Evolutionary conservation across 2,329 filamentous ascomycete species (phyloP).

Genomic region (Cadophora sp.): DNA sequence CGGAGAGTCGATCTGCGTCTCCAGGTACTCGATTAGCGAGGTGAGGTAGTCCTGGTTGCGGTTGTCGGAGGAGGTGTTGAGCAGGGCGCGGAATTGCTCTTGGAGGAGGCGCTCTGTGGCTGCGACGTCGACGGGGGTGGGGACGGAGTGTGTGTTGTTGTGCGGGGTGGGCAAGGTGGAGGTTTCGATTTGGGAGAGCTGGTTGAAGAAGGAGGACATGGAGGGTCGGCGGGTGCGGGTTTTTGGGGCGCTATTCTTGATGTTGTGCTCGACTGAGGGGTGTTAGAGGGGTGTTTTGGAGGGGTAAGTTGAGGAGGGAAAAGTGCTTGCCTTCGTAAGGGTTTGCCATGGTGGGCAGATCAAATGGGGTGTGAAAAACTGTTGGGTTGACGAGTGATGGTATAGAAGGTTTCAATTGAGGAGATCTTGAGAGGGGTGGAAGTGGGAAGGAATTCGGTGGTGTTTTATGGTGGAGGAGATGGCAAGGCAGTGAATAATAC

Average conservation of each 20-base stretch:
- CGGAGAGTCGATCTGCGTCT: conserved; percentile 58
- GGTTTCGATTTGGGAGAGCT: conserved; percentile 52
- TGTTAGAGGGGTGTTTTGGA: conserved; percentile 25
- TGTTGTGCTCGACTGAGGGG: conserved; percentile 66
- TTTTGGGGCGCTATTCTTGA: conserved; percentile 51
- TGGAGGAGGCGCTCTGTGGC: conserved; percentile 64
- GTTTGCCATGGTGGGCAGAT: conserved; percentile 54
- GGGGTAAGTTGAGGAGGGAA: conserved; percentile 13
- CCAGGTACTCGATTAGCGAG: conserved; percentile 54
- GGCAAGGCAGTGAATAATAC: conserved; percentile 14
- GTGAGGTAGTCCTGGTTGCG: conserved; percentile 55
- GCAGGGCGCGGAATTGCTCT: conserved; percentile 61
- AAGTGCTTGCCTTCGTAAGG: conserved; percentile 60
- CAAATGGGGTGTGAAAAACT: neutral
- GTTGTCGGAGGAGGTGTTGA: conserved; percentile 48
- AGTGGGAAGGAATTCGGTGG: neutral
- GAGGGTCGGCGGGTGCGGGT: conserved; percentile 59
- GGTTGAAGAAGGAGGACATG: conserved; percentile 68
- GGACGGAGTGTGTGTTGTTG: conserved; percentile 63
- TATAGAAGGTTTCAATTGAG: neutral
- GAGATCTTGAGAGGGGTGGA: neutral
- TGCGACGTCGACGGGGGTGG: conserved; percentile 64
- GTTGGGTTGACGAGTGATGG: neutral
- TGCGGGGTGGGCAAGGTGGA: conserved; percentile 35
- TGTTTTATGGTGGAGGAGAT: conserved; percentile 12